phyloP scores from a whole-genome alignment of 2,329 filamentous ascomycete species.

The Sclerotinia glacialis region DNA sequence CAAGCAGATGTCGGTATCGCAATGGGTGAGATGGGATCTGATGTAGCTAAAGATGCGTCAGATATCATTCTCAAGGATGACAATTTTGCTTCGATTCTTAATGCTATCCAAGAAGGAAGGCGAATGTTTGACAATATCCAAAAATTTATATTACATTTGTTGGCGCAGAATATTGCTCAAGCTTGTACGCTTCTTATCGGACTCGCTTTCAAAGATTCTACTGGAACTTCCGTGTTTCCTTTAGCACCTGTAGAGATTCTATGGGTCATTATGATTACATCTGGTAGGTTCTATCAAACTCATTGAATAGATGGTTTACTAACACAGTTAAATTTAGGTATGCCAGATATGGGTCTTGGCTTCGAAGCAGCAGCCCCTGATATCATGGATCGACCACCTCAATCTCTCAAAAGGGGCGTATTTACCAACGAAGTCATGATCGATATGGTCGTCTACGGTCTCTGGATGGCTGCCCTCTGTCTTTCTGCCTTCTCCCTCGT shows the following conservation, averaged over 20 bases:
- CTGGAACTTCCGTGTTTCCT: constrained; percentile 76
- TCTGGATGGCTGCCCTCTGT: constrained; percentile 72
- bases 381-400: constrained; percentile 76
- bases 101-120: constrained; percentile 69
- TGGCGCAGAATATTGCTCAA: constrained; percentile 76
- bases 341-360: constrained; percentile 85
- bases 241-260: constrained; percentile 82
- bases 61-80: constrained; percentile 69
- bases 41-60: constrained; percentile 60
- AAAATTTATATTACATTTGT: constrained; percentile 63
- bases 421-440: constrained; percentile 75
- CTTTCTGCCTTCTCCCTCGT: constrained; percentile 62
- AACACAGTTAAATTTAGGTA: constrained; percentile 35
- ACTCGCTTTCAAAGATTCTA: constrained; percentile 72
- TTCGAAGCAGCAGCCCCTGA: constrained; percentile 73
- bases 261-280: constrained; percentile 94
- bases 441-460: constrained; percentile 77
- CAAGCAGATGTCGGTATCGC: constrained; percentile 64
- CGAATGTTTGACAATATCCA: constrained; percentile 77
- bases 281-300: constrained; percentile 45
- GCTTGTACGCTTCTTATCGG: constrained; percentile 79
- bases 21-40: constrained; percentile 58
- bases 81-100: constrained; percentile 67
- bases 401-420: constrained; percentile 63
- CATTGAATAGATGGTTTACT: neutral